Evolutionary conservation across 768 basidiomycete genomes (phyloP), one percentile per base, ranked within the genome.

Genomic region (Lactarius tabidus): DNA sequence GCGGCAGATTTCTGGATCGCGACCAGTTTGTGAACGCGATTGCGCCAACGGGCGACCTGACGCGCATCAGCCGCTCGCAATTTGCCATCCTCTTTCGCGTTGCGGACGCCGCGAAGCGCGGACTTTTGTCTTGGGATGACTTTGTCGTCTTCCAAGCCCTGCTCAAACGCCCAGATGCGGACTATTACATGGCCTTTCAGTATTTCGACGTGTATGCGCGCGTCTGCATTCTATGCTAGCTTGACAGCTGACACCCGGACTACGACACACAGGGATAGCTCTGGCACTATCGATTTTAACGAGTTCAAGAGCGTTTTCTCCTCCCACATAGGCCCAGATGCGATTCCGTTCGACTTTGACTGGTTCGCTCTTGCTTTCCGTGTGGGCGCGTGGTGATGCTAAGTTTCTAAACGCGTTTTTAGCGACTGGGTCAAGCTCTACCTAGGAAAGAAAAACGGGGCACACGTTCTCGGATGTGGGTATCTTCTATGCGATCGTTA

Each of bases 341-440:
- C 89, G 55, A 91, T 96, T 71, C 94, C 97, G 36, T 98, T 98
- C 75, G 86, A 98, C 77, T 98, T 96, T 76, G 91, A 95, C 75
- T 91, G 92, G 91, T 91, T 62, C 28, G 79, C 72, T 79, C 69
- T 59, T 59, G 23, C 53, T 6, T 55, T 59, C 26, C 45, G 2
- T 41, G 26, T 43, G 15, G 33, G 55, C 36, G 35, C 20, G 48
- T 3, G 38, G 31, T 43, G 33, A 51, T 26, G 23, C 45, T 64
- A n/a, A 18, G 57, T 18, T 10, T 20, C 38, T 52, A 53, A 63
- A 58, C 38, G 61, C 57, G 39, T 23, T n/a, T 60, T 5, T 60
- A 91, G 91, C 72, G 91, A 95, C 74, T 99, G 97, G 97, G 85
- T 98, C 70, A 95, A 94, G 77, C 77, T 99, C 71, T 96, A 98